Conservation (phyloP, 192 early-diverging fungal genomes). For the Chytriomyces sp. region DNA sequence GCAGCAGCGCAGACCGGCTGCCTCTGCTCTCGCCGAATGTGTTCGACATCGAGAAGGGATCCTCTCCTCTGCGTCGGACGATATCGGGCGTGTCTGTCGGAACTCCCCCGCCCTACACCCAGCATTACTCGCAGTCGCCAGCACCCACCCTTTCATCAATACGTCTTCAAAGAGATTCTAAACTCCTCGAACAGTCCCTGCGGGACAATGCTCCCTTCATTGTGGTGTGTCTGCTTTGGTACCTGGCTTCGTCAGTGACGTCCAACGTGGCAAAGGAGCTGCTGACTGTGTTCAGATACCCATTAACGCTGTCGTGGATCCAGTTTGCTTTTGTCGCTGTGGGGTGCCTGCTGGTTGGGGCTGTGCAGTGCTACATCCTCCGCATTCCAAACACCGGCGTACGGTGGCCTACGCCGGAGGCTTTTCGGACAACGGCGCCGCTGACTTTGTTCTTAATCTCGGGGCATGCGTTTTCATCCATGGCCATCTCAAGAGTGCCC, state of each 20-base stretch:
- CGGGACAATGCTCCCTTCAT: conserved; percentile 52
- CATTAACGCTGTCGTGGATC: conserved; percentile 81
- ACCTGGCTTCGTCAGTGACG: conserved; percentile 81
- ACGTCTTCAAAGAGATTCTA: too few species aligned
- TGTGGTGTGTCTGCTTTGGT: conserved; percentile 78
- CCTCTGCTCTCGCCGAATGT: too few species aligned
- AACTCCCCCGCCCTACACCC: too few species aligned
- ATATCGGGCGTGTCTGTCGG: too few species aligned
- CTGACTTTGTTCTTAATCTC: conserved; percentile 81
- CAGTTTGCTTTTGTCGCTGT: conserved; percentile 80
- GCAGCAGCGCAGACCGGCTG: too few species aligned
- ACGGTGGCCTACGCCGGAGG: conserved; percentile 53
- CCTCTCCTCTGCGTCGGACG: too few species aligned
- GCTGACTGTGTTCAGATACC: conserved; percentile 76
- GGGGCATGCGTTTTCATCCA: conserved; percentile 80
- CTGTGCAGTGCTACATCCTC: conserved; percentile 18
- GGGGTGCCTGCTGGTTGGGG: conserved; percentile 34
- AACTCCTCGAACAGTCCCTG: not conserved
- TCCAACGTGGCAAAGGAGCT: conserved; percentile 85
- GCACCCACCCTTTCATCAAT: too few species aligned
- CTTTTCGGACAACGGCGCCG: conserved; percentile 69
- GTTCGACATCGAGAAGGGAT: too few species aligned
- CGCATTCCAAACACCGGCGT: conserved; percentile 58
- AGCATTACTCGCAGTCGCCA: too few species aligned
- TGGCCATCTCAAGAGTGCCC: conserved; percentile 77